Percentiles rank a stretch among this genome's conserved stretches.
Conservation (phyloP, 1,284 basidiomycete genomes). For the Apiotrichum domesticum region DNA sequence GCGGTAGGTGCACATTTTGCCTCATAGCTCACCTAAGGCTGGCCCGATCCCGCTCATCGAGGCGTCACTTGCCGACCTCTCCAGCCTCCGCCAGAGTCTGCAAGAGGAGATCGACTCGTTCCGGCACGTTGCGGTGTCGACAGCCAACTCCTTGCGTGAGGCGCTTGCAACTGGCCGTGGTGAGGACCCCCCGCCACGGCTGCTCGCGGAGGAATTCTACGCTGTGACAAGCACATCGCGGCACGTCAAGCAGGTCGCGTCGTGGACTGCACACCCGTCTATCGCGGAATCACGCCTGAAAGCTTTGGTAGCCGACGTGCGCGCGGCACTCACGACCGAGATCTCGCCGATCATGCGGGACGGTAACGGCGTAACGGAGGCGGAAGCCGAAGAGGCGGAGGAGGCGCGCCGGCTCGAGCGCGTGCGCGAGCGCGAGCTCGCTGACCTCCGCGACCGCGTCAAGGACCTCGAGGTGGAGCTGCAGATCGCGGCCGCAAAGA, state of each 20-base stretch:
- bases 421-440: constrained; percentile 23
- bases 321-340: constrained; percentile 21
- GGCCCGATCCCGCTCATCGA: constrained; percentile 57
- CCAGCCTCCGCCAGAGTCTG: constrained; percentile 60
- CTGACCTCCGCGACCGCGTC: constrained; percentile 35
- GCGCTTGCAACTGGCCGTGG: constrained; percentile 38
- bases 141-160: constrained; percentile 63
- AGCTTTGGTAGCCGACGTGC: constrained; percentile 27
- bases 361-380: constrained; percentile 1
- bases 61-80: constrained; percentile 65
- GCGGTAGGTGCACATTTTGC: constrained; percentile 20
- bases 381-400: constrained; percentile 24
- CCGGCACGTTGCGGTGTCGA: constrained; percentile 60
- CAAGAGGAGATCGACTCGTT: constrained; percentile 65
- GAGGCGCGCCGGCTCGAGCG: constrained; percentile 24
- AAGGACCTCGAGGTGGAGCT: constrained; percentile 45
- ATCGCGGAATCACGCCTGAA: constrained; percentile 38
- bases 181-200: background rate
- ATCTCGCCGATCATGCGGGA: constrained; percentile 2
- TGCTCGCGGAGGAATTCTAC: constrained; percentile 11
- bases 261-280: constrained; percentile 40
- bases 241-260: constrained; percentile 23
- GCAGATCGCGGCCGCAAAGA: constrained; percentile 28
- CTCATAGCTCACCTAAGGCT: background rate
- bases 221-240: background rate